phyloP scores from a whole-genome alignment of 208 protist genomes.

The Naegleria lovaniensis region DNA sequence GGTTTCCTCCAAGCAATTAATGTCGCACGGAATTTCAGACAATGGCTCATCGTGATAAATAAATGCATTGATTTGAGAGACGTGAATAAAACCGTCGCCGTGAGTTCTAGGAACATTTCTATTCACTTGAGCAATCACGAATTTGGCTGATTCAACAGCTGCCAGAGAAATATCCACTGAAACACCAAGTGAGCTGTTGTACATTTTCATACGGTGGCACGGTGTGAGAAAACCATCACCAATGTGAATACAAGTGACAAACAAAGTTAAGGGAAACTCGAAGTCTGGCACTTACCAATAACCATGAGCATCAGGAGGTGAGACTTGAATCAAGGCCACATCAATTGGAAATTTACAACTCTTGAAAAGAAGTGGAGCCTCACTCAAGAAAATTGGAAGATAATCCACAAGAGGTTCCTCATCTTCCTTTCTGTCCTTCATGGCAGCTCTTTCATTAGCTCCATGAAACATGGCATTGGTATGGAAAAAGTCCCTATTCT shows the following conservation, averaged over 20 bases:
- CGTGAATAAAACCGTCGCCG: constrained; percentile 47
- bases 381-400: constrained; percentile 2
- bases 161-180: constrained; percentile 43
- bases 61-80: constrained; percentile 41
- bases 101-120: constrained; percentile 45
- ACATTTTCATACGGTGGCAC: no score
- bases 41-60: constrained; percentile 20
- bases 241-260: no score
- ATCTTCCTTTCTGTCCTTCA: not conserved
- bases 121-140: constrained; percentile 54
- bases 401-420: not conserved
- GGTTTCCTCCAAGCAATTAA: constrained; percentile 17
- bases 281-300: not conserved
- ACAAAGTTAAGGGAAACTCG: no score
- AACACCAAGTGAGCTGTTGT: constrained; percentile 46
- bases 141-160: constrained; percentile 42
- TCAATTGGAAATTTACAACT: constrained; percentile 37
- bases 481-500: not conserved
- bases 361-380: not conserved
- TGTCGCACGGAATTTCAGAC: not conserved
- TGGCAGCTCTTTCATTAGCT: not conserved
- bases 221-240: no score
- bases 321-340: constrained; percentile 40
- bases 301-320: constrained; percentile 46
- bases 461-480: not conserved